phyloP scores from a whole-genome alignment of 371 early-diverging fungal species.

The Mortierella sp. region DNA sequence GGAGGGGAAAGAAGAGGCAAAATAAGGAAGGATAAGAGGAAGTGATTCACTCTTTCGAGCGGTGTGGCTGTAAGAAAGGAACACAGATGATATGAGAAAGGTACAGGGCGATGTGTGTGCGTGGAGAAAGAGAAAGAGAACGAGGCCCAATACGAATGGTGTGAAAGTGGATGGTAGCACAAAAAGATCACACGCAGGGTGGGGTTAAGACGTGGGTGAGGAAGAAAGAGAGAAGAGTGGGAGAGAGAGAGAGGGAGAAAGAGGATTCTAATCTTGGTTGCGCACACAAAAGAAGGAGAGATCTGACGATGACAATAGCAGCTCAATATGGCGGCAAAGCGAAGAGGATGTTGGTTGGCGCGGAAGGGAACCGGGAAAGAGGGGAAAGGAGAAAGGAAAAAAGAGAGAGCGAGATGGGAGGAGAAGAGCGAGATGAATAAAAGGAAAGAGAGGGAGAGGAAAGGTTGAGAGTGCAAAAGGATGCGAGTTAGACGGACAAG shows the following conservation, averaged over 20 bases:
- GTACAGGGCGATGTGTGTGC: too few relatives aligned
- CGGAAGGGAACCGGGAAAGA: not conserved
- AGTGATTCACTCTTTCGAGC: too few relatives aligned
- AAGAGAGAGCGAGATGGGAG: not conserved
- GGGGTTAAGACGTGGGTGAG: not conserved
- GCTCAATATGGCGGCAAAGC: not conserved
- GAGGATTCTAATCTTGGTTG: not conserved
- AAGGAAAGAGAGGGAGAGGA: not conserved
- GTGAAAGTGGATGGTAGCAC: not conserved
- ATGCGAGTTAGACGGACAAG: not conserved
- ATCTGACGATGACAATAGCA: constrained; percentile 9
- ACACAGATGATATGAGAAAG: not conserved
- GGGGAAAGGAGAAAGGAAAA: not conserved
- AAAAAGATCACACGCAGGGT: not conserved
- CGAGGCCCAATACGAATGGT: too few relatives aligned
- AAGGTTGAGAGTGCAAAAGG: too few relatives aligned
- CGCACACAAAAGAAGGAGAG: not conserved
- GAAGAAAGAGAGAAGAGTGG: not conserved
- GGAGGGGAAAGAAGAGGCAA: not conserved
- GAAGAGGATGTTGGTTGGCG: not conserved
- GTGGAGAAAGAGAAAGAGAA: not conserved
- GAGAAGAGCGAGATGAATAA: not conserved
- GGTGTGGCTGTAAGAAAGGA: not conserved
- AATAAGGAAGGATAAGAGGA: not conserved
- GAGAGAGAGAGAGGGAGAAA: not conserved